A percentile compares a stretch with the other conserved stretches of the same genome.
Conservation (phyloP, 2,329 filamentous ascomycete genomes). For the Tolypocladium nubicola region DNA sequence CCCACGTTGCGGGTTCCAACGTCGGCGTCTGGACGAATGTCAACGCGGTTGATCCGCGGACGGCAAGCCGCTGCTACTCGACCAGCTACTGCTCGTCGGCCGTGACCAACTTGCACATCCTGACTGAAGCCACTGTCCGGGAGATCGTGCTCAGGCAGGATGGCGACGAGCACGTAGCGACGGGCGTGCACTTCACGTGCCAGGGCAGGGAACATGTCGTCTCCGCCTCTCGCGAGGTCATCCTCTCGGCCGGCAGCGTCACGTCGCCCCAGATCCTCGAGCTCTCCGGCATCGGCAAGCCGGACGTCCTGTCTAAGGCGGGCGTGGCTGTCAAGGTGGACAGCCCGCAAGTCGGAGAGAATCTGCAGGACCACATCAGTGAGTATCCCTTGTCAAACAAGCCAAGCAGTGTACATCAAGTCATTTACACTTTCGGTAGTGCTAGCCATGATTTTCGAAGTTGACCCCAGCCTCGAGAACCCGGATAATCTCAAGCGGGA, state of each 20-base stretch:
- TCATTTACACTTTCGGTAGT: conserved; percentile 14
- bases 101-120: conserved; percentile 29
- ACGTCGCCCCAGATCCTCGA: conserved; percentile 50
- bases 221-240: conserved; percentile 37
- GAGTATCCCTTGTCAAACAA: neutral
- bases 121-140: conserved; percentile 18
- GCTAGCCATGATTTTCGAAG: conserved; percentile 32
- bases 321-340: conserved; percentile 27
- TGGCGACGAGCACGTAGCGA: conserved; percentile 11
- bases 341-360: conserved; percentile 35
- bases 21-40: conserved; percentile 39
- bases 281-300: conserved; percentile 47
- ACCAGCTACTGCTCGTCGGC: conserved; percentile 31
- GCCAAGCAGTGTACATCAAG: neutral
- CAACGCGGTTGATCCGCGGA: conserved; percentile 34
- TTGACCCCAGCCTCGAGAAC: conserved; percentile 28
- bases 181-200: conserved; percentile 22
- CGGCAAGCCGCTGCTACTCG: conserved; percentile 36
- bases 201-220: conserved; percentile 25
- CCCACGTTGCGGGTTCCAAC: conserved; percentile 37
- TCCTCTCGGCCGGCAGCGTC: conserved; percentile 47
- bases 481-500: conserved; percentile 27
- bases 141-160: conserved; percentile 15
- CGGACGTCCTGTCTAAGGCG: conserved; percentile 22
- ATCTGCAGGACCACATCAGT: conserved; percentile 35